These are phyloP conservation scores for Myxozyma mucilagina DNA, from an alignment of 805 yeast species.

Conservation along the genomic window DNA sequence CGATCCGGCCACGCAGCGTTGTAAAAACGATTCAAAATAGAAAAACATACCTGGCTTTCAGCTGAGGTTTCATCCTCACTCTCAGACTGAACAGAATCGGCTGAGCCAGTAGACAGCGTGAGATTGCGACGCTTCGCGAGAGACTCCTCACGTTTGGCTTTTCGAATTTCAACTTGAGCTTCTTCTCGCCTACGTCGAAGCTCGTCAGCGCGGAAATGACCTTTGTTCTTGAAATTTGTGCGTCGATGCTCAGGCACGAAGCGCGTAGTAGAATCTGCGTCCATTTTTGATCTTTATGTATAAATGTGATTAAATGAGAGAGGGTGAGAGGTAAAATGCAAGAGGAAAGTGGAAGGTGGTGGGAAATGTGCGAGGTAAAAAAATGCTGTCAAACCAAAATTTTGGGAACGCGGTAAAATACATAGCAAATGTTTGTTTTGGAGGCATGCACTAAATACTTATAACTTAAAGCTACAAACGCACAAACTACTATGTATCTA, in stretches of 20 bases:
- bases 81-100: conserved; percentile 42
- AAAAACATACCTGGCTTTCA: conserved; percentile 34
- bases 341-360: background rate
- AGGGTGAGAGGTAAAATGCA: background rate
- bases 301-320: background rate
- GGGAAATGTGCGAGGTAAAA: background rate
- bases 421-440: conserved; percentile 5
- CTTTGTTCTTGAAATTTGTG: conserved; percentile 91
- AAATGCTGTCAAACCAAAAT: background rate
- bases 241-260: conserved; percentile 97
- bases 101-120: conserved; percentile 43
- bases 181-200: conserved; percentile 96
- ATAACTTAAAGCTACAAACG: background rate
- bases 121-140: conserved; percentile 91
- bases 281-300: conserved; percentile 51
- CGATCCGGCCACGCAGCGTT: background rate
- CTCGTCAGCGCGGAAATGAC: conserved; percentile 92
- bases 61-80: conserved; percentile 48
- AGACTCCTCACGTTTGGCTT: conserved; percentile 94
- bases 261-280: conserved; percentile 71
- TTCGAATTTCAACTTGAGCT: conserved; percentile 93
- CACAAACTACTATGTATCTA: background rate
- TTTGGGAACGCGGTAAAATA: background rate
- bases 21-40: background rate
- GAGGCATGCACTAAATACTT: background rate